Conservation (phyloP, 2,329 filamentous ascomycete genomes). For the Trichophyton rubrum region DNA sequence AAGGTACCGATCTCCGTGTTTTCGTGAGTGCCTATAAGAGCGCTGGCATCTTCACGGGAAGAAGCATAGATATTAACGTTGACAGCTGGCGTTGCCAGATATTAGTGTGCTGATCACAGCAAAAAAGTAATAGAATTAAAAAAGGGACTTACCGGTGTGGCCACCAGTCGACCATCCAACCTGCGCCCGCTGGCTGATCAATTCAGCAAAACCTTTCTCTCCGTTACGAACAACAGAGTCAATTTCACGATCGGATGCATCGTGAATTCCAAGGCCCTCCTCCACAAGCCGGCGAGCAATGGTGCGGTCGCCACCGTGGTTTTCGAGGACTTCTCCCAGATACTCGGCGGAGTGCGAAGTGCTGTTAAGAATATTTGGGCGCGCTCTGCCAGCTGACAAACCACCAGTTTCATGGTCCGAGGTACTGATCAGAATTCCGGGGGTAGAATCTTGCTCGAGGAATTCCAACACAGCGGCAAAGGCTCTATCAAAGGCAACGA, state of each 20-base stretch:
- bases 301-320: constrained; percentile 41
- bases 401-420: constrained; percentile 96
- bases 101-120: not conserved
- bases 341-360: constrained; percentile 63
- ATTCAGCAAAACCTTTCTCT: constrained; percentile 59
- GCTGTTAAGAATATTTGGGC: constrained; percentile 67
- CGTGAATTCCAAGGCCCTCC: constrained; percentile 60
- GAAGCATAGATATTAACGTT: constrained; percentile 96
- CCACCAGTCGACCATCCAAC: constrained; percentile 92
- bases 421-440: constrained; percentile 70
- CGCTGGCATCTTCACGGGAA: constrained; percentile 48
- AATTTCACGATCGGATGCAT: constrained; percentile 62
- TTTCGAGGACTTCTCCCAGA: constrained; percentile 49
- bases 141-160: constrained; percentile 46
- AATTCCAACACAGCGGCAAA: constrained; percentile 78
- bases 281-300: constrained; percentile 45
- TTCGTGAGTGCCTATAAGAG: constrained; percentile 74
- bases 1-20: constrained; percentile 88
- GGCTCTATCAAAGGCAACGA: constrained; percentile 84
- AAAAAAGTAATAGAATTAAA: not conserved
- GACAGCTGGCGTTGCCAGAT: constrained; percentile 42
- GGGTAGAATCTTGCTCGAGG: constrained; percentile 58
- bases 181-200: constrained; percentile 77
- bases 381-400: constrained; percentile 70
- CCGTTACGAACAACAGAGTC: constrained; percentile 47